Evolutionary conservation across 192 early-diverging fungal species (phyloP), one percentile per base, ranked within the genome.

Genomic region (Backusella parvicylindrica): DNA sequence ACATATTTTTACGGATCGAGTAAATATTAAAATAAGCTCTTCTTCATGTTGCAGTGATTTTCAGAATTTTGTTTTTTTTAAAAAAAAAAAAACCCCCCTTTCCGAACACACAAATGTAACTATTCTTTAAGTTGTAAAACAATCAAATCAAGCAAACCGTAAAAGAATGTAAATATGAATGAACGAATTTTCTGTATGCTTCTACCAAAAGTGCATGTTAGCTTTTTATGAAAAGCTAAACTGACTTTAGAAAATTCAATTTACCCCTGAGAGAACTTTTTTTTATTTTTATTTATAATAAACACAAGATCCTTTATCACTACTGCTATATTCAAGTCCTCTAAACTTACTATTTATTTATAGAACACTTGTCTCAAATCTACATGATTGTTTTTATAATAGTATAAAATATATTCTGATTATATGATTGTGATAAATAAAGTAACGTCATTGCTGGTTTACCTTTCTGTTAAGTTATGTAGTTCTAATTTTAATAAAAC

Each of bases 11-110:
- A 38, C n/a, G 28, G 38, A 23, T 35, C 4, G 18, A 37, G 33
- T 26, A 33, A 68, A 35, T 68, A 68, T 68, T 38, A 68, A 26
- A 68, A 68, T 68, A 68, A 68, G 66, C 37, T 56, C 18, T 66
- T 63, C 21, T 60, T 60, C 13, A 11, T 28, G 9, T 60, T 60
- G 11, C 9, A 60, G 26, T 60, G 12, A 3, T 60, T 60, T 60
- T 26, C 28, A 60, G 8, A 60, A 47, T 47, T n/a, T 47, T n/a
- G n/a, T n/a, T n/a, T n/a, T n/a, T 15, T 47, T 47, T 7, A 47
- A 47, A 47, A 47, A n/a, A n/a, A n/a, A n/a, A n/a, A n/a, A n/a
- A n/a, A n/a, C n/a, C n/a, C n/a, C n/a, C n/a, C n/a, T n/a, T n/a
- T n/a, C n/a, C n/a, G n/a, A n/a, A n/a, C n/a, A n/a, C n/a, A n/a